These are phyloP conservation scores for Penicillium odoratum DNA, from an alignment of 495 filamentous ascomycete species.

Conservation along the genomic window DNA sequence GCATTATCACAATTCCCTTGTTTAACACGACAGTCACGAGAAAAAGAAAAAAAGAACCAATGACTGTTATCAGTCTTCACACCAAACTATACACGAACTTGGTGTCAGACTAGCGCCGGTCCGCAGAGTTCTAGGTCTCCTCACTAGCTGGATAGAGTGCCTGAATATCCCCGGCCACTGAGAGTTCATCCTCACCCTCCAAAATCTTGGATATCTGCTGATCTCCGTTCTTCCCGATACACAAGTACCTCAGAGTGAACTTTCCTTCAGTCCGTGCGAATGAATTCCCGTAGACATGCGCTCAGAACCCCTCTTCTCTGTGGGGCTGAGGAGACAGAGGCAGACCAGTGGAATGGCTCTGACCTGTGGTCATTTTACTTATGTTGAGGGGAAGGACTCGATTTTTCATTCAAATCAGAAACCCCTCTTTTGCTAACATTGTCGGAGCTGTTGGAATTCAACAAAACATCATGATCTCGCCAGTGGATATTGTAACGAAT, in stretches of 20 bases:
- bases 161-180: not conserved
- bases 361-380: not conserved
- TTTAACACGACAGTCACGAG: not conserved
- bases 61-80: not conserved
- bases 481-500: slow-evolving; percentile 10
- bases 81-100: not conserved
- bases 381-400: not conserved
- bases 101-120: not conserved
- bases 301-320: slow-evolving; percentile 3
- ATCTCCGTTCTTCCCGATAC: not conserved
- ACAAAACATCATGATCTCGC: slow-evolving; percentile 7
- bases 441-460: not conserved
- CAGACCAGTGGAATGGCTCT: not conserved
- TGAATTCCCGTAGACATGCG: not conserved
- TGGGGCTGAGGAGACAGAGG: not conserved
- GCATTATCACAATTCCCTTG: not conserved
- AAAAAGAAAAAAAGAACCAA: not conserved
- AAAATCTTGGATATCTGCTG: not conserved
- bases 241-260: not conserved
- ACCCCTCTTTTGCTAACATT: not conserved
- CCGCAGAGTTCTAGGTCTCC: not conserved
- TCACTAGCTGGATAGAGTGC: not conserved
- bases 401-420: too few species aligned
- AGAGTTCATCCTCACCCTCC: not conserved
- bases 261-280: not conserved